phyloP scores from a whole-genome alignment of 2,329 filamentous ascomycete genomes.

The Alternaria viburni region DNA sequence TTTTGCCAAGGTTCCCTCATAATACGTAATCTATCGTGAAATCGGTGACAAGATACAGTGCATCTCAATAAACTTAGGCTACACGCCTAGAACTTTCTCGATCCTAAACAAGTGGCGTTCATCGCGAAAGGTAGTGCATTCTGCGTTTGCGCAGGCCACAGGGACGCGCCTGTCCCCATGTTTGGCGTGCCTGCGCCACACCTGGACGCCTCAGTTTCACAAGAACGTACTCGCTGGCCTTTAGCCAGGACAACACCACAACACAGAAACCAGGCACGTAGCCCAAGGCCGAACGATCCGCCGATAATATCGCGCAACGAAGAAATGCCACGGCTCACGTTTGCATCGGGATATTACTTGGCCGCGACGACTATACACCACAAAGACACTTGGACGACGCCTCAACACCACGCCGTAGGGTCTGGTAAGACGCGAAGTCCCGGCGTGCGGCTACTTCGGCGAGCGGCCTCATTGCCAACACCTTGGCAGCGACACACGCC shows the following conservation, averaged over 20 bases:
- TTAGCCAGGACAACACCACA: not conserved
- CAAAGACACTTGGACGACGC: not conserved
- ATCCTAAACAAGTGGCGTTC: not conserved
- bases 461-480: not conserved
- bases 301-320: not conserved
- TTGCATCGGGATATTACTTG: not conserved
- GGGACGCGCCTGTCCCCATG: not conserved
- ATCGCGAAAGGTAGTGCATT: not conserved
- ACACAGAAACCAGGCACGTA: not conserved
- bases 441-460: not conserved
- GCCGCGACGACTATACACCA: not conserved
- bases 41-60: not conserved
- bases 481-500: conserved; percentile 1
- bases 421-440: not conserved
- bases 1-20: not conserved
- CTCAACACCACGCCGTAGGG: not conserved
- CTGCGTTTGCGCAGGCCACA: not conserved
- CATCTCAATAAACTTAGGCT: not conserved
- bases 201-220: conserved; percentile 9
- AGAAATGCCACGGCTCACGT: not conserved
- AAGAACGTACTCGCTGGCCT: not conserved
- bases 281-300: not conserved
- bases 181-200: conserved; percentile 10
- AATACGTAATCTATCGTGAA: not conserved
- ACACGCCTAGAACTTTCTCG: too few relatives aligned